These are phyloP conservation scores for Cryphonectria japonica DNA, from an alignment of 2,329 filamentous ascomycete genomes.

Conservation along the genomic window DNA sequence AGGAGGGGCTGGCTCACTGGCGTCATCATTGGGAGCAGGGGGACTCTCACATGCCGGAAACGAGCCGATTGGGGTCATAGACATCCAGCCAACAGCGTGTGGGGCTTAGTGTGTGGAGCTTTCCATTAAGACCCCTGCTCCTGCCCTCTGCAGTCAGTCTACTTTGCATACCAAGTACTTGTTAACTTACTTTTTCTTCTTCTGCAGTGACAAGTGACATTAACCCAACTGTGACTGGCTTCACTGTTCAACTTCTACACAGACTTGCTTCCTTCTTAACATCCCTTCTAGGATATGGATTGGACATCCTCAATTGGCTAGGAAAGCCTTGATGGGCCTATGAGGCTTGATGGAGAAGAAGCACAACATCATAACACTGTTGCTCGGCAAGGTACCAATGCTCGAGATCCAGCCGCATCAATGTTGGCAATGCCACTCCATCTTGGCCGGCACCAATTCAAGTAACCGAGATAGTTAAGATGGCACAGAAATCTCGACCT, in stretches of 20 bases:
- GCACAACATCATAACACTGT: neutral
- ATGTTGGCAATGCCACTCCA: neutral
- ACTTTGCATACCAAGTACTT: neutral
- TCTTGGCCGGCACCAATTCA: neutral
- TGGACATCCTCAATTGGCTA: neutral
- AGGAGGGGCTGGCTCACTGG: conserved; percentile 3
- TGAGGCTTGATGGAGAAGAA: neutral
- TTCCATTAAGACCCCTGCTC: conserved; percentile 13
- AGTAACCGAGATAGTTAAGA: neutral
- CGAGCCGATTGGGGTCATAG: conserved; percentile 11
- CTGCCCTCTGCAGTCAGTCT: neutral
- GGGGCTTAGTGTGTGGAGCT: conserved; percentile 1
- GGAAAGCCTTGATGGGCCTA: neutral
- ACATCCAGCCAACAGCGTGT: neutral
- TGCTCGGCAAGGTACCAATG: neutral
- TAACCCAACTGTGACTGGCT: too few species aligned
- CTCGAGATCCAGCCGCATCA: neutral
- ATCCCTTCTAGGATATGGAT: neutral
- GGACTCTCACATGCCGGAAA: neutral
- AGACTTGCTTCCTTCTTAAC: neutral
- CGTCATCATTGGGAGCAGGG: neutral
- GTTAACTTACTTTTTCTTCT: too few species aligned
- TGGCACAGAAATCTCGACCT: neutral
- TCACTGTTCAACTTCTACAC: neutral
- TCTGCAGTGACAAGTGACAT: too few species aligned